Conservation (phyloP, 352 stramenopile genomes). For the Phytophthora niederhauseri region DNA sequence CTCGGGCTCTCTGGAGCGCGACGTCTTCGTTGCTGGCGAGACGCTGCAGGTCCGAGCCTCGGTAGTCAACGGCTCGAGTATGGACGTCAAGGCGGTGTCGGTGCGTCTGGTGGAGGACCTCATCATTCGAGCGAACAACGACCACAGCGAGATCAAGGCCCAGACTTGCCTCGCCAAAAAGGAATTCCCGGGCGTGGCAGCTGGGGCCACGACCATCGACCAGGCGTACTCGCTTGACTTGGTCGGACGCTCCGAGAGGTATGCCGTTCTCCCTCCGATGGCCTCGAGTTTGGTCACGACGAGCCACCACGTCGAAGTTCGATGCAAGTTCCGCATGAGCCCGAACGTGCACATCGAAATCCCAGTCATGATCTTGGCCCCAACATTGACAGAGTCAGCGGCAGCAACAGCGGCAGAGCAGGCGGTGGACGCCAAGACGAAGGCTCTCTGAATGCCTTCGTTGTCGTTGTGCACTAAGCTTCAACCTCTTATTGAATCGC, state of each 20-base stretch:
- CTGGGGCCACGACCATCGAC: slow-evolving; percentile 21
- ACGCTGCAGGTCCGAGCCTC: slow-evolving; percentile 30
- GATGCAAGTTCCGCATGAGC: slow-evolving; percentile 33
- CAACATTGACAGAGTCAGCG: slow-evolving; percentile 4
- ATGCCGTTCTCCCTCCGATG: slow-evolving; percentile 22
- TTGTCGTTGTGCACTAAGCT: not conserved
- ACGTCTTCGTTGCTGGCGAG: slow-evolving; percentile 28
- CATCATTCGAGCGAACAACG: slow-evolving; percentile 14
- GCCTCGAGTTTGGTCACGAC: slow-evolving; percentile 23
- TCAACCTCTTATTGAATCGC: no score
- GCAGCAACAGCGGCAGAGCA: slow-evolving; percentile 7
- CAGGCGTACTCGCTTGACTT: slow-evolving; percentile 28
- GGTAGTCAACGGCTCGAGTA: slow-evolving; percentile 29
- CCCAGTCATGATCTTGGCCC: slow-evolving; percentile 30
- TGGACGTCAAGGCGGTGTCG: slow-evolving; percentile 28
- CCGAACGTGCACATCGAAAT: slow-evolving; percentile 35
- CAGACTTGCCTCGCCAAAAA: slow-evolving; percentile 25
- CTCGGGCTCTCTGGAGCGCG: slow-evolving; percentile 28
- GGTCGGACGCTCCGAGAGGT: slow-evolving; percentile 21
- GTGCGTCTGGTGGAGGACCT: slow-evolving; percentile 27
- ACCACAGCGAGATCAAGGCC: slow-evolving; percentile 24
- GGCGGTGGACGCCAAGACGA: slow-evolving; percentile 15
- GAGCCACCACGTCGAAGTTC: slow-evolving; percentile 28
- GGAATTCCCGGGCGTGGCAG: slow-evolving; percentile 22
- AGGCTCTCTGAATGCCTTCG: not conserved